A percentile compares a stretch with the other conserved stretches of the same genome.
These are phyloP conservation scores for Sphagnum fallax DNA, from an alignment of 228 moss, liverwort and hornwort genomes.

Conservation along the genomic window DNA sequence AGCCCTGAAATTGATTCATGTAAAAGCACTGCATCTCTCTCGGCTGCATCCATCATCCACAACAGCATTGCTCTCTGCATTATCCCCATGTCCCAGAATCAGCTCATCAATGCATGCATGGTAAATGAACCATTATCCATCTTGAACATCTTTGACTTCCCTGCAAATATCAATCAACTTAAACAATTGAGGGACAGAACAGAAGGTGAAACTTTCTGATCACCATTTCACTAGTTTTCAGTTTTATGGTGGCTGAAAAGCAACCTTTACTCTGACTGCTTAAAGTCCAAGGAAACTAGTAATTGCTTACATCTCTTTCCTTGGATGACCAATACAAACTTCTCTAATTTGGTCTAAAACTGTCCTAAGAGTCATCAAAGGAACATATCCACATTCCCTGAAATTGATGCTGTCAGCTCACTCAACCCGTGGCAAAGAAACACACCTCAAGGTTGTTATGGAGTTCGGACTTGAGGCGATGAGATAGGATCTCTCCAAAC, in stretches of 20 bases:
- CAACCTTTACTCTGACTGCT: too few species aligned
- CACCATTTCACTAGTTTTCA: too few species aligned
- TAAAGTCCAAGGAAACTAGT: not conserved
- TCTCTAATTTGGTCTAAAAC: not conserved
- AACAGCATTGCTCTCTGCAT: constrained; percentile 44
- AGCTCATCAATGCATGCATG: not conserved
- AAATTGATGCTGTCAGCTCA: not conserved
- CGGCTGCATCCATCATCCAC: constrained; percentile 59
- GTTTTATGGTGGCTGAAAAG: too few species aligned
- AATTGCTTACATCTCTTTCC: not conserved
- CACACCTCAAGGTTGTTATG: constrained; percentile 45
- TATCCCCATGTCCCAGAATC: too few species aligned
- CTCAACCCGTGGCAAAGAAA: not conserved
- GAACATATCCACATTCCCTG: not conserved
- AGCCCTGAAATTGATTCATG: constrained; percentile 28
- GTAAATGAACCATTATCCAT: too few species aligned
- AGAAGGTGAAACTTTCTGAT: too few species aligned
- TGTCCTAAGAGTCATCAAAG: not conserved
- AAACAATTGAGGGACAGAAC: too few species aligned
- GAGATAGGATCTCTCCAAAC: constrained; percentile 32
- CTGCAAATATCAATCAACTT: too few species aligned
- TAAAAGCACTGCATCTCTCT: constrained; percentile 46
- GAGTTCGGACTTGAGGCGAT: constrained; percentile 45
- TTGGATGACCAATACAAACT: not conserved
- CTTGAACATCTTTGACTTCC: too few species aligned